These are phyloP conservation scores for Fomitopsis schrenkii DNA, from an alignment of 1,284 basidiomycete genomes.

Conservation along the genomic window DNA sequence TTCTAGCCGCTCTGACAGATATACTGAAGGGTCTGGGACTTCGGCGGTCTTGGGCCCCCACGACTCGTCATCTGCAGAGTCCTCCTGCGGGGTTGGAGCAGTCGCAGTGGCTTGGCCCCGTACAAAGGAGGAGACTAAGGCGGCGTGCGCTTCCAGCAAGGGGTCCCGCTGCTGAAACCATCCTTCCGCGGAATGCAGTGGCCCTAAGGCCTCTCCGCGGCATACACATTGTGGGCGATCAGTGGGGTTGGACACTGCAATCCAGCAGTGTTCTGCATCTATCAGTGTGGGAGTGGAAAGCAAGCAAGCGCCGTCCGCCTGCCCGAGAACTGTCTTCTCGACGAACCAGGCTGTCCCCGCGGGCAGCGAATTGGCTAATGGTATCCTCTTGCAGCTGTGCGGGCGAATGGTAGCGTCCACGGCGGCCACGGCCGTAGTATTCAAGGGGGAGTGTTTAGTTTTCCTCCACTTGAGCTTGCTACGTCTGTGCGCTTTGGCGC, in stretches of 20 bases:
- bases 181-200: not conserved
- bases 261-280: not conserved
- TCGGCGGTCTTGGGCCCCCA: constrained; percentile 16
- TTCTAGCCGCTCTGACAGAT: constrained; percentile 6
- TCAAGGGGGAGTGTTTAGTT: not conserved
- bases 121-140: not conserved
- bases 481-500: not conserved
- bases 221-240: not conserved
- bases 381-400: not conserved
- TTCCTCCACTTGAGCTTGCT: not conserved
- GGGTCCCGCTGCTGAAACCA: not conserved
- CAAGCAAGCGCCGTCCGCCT: not conserved
- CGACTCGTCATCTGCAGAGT: not conserved
- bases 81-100: not conserved
- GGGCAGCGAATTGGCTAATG: not conserved
- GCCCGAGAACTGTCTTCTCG: no score
- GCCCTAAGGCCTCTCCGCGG: not conserved
- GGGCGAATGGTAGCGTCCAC: not conserved
- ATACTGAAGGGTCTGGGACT: constrained; percentile 9
- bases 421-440: not conserved
- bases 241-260: not conserved
- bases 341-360: not conserved
- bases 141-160: not conserved
- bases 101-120: not conserved
- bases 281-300: not conserved